These are phyloP conservation scores for Anthoceros angustus DNA, from an alignment of 225 moss, liverwort and hornwort genomes.

Conservation along the genomic window DNA sequence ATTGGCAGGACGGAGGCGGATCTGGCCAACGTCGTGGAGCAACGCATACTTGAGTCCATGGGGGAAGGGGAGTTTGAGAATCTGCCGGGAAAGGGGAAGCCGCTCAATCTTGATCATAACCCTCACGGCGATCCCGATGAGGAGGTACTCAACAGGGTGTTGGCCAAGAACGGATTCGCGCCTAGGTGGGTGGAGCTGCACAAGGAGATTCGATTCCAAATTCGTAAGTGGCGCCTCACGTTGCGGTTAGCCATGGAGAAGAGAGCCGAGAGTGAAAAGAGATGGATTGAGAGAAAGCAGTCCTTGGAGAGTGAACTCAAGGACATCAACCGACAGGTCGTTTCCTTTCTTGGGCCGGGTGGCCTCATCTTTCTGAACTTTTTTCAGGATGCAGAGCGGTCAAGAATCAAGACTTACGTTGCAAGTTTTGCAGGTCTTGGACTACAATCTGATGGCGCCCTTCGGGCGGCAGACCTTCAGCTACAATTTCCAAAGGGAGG, in stretches of 20 bases:
- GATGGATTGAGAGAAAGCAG: constrained; percentile 12
- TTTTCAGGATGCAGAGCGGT: not conserved
- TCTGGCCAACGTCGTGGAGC: constrained; percentile 33
- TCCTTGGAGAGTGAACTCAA: constrained; percentile 23
- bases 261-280: constrained; percentile 8
- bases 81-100: constrained; percentile 34
- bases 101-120: constrained; percentile 16
- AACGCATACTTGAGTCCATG: constrained; percentile 28
- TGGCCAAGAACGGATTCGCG: constrained; percentile 37
- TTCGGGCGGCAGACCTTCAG: constrained; percentile 31
- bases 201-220: constrained; percentile 28
- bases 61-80: constrained; percentile 37
- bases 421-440: constrained; percentile 17
- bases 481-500: constrained; percentile 30
- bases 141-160: constrained; percentile 32
- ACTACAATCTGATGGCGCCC: constrained; percentile 29
- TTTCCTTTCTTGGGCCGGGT: not conserved
- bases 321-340: constrained; percentile 38
- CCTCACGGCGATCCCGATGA: constrained; percentile 36
- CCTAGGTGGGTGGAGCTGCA: constrained; percentile 48
- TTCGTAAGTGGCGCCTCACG: constrained; percentile 24
- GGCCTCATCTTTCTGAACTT: not conserved
- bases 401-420: too few species aligned
- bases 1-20: constrained; percentile 27
- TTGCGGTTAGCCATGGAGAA: constrained; percentile 20